phyloP scores from a whole-genome alignment of 306 rosid genomes.

The Quercus mongolica region DNA sequence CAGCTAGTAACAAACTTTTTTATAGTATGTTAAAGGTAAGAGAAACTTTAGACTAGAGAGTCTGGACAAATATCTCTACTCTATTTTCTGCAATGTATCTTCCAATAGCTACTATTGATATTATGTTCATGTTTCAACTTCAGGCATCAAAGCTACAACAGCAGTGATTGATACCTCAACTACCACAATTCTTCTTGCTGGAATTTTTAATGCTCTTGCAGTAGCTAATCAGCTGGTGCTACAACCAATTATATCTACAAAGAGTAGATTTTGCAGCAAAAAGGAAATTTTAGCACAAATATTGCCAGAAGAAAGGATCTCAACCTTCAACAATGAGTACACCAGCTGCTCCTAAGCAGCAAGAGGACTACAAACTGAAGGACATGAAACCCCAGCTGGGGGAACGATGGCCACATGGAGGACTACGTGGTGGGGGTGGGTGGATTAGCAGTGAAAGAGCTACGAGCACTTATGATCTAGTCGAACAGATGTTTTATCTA shows the following conservation, averaged over 20 bases:
- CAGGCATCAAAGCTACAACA: conserved; percentile 3
- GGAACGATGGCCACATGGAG: conserved; percentile 88
- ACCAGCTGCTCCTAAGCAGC: conserved; percentile 28
- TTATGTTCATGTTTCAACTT: not conserved
- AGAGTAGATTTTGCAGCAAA: not conserved
- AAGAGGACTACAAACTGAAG: conserved; percentile 68
- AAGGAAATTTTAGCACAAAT: not conserved
- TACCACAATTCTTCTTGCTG: not conserved
- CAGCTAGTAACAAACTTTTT: not conserved
- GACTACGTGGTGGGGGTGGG: conserved; percentile 66
- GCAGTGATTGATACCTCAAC: not conserved
- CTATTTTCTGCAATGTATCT: not conserved
- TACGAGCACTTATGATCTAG: conserved; percentile 80
- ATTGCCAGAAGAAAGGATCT: not conserved
- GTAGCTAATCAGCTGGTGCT: not conserved
- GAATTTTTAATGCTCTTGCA: not conserved
- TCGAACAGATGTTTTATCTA: conserved; percentile 78
- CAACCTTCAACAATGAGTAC: conserved; percentile 35
- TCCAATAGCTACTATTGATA: not conserved
- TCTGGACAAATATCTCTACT: not conserved
- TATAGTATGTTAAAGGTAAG: not conserved
- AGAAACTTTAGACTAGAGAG: not conserved
- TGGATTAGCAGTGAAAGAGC: conserved; percentile 79
- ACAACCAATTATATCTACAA: not conserved
- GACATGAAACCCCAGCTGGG: conserved; percentile 78